Conservation (phyloP, 139 green algal species). For the Chlamydomonas applanata region DNA sequence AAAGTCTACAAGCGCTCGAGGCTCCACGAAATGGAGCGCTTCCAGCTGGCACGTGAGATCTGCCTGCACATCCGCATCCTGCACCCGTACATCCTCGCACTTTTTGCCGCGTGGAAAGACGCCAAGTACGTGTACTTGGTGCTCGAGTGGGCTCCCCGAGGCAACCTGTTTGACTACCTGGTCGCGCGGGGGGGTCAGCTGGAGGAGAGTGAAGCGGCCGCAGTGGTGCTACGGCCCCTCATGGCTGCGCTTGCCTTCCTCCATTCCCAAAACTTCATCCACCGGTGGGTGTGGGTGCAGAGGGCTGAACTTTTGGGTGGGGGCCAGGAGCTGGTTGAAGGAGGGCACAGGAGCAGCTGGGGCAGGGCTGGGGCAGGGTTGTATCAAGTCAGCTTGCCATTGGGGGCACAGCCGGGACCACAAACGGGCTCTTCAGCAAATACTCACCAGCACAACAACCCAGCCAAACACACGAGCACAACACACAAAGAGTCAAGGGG, state of each 20-base stretch:
- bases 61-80: constrained; percentile 54
- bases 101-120: constrained; percentile 56
- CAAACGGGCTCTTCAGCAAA: too few relatives aligned
- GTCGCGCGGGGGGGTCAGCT: constrained; percentile 19
- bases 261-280: constrained; percentile 73
- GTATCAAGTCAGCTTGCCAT: too few relatives aligned
- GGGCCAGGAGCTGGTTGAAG: too few relatives aligned
- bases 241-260: constrained; percentile 43
- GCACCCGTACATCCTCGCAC: constrained; percentile 39
- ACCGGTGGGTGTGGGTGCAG: constrained; percentile 61
- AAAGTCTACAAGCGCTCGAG: constrained; percentile 52
- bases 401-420: too few relatives aligned
- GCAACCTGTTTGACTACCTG: constrained; percentile 48
- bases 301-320: neutral
- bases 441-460: too few relatives aligned
- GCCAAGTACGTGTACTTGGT: constrained; percentile 48
- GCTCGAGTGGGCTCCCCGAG: constrained; percentile 44
- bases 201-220: neutral
- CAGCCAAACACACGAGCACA: too few relatives aligned
- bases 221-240: constrained; percentile 28
- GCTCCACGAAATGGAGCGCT: constrained; percentile 50
- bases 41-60: constrained; percentile 55
- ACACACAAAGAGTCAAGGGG: too few relatives aligned
- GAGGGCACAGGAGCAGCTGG: too few relatives aligned
- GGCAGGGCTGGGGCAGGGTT: too few relatives aligned